These are phyloP conservation scores for Zoysia japonica DNA, from an alignment of 176 grass and related monocot genomes.

Conservation along the genomic window DNA sequence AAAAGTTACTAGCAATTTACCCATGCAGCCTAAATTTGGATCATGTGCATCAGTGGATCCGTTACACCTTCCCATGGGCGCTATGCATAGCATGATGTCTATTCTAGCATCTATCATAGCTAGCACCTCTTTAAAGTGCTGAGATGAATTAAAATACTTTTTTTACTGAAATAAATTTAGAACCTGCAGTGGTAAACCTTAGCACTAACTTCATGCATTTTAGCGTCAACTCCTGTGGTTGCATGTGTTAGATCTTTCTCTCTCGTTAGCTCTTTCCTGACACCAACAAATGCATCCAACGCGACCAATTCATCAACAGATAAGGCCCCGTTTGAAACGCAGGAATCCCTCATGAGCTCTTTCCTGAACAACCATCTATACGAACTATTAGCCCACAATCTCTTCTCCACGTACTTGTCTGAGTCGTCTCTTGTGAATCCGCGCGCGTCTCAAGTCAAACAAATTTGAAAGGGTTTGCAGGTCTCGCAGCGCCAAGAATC, in stretches of 20 bases:
- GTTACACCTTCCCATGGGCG: neutral
- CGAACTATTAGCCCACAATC: neutral
- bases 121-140: neutral
- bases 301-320: neutral
- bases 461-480: slow-evolving; percentile 40
- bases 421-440: slow-evolving; percentile 5
- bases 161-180: too few relatives aligned
- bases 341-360: neutral
- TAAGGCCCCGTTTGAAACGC: too few relatives aligned
- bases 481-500: slow-evolving; percentile 10
- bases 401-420: too few relatives aligned
- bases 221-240: too few relatives aligned
- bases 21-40: neutral
- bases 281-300: too few relatives aligned
- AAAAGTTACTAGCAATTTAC: neutral
- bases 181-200: neutral
- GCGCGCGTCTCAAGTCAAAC: slow-evolving; percentile 32
- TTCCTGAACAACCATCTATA: slow-evolving; percentile 30
- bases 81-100: neutral
- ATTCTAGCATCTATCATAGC: neutral
- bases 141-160: neutral
- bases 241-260: neutral
- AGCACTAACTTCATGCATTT: neutral
- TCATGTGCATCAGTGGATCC: neutral
- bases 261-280: neutral